A percentile compares a stretch with the other conserved stretches of the same genome.
phyloP scores from a whole-genome alignment of 2,329 filamentous ascomycete genomes.

The Aspergillus brunneoviolaceus region DNA sequence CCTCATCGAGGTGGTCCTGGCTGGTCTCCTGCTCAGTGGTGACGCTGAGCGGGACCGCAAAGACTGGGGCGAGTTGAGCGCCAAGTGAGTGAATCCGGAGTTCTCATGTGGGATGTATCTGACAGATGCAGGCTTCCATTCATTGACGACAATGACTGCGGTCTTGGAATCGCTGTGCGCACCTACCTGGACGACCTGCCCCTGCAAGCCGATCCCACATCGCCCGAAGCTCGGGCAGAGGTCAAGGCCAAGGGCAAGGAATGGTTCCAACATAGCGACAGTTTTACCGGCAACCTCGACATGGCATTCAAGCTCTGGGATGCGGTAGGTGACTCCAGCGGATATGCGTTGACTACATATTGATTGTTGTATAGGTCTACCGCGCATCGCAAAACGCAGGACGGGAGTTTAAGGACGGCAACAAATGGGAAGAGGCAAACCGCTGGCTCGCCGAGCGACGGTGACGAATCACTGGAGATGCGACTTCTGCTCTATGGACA shows the following conservation, averaged over 20 bases:
- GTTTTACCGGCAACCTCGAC: conserved; percentile 59
- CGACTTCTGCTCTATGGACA: neutral
- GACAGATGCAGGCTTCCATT: conserved; percentile 40
- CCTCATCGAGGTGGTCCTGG: conserved; percentile 77
- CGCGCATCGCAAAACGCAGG: conserved; percentile 57
- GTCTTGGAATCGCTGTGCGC: conserved; percentile 49
- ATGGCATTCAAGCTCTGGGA: conserved; percentile 65
- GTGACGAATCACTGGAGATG: conserved; percentile 20
- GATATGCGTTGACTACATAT: neutral
- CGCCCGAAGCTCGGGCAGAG: conserved; percentile 49
- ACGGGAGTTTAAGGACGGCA: conserved; percentile 52
- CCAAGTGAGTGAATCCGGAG: conserved; percentile 57
- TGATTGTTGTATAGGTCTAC: conserved; percentile 49
- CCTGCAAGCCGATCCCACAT: conserved; percentile 56
- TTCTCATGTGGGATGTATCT: neutral
- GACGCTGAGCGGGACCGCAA: conserved; percentile 70
- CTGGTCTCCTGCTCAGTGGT: conserved; percentile 76
- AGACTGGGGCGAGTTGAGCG: conserved; percentile 67
- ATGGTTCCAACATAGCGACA: conserved; percentile 62
- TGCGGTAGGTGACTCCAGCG: conserved; percentile 50
- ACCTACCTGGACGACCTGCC: conserved; percentile 55
- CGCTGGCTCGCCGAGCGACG: conserved; percentile 54
- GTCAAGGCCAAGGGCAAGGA: conserved; percentile 55
- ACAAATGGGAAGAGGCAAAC: conserved; percentile 60
- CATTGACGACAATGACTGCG: conserved; percentile 47